phyloP scores from a whole-genome alignment of 2,329 filamentous ascomycete species.

The Apiospora saccharicola region DNA sequence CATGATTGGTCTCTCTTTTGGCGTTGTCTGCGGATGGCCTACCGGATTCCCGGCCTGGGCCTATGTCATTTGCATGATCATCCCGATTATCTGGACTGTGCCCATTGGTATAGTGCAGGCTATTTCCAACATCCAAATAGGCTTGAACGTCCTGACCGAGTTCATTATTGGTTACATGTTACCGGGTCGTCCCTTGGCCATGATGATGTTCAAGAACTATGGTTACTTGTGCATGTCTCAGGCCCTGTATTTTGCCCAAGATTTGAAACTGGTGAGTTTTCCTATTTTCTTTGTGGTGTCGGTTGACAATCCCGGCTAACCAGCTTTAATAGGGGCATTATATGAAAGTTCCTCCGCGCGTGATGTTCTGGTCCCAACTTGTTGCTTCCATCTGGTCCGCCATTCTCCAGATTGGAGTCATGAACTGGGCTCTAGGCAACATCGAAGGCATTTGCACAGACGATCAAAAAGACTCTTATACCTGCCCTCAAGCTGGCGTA shows the following conservation, averaged over 20 bases:
- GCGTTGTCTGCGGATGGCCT: constrained; percentile 59
- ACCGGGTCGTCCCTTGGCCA: constrained; percentile 42
- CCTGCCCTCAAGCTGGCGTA: constrained; percentile 41
- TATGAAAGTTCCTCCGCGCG: constrained; percentile 40
- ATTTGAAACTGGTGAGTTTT: constrained; percentile 36
- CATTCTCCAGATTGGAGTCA: constrained; percentile 52
- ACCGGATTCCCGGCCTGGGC: constrained; percentile 67
- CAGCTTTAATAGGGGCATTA: constrained; percentile 27
- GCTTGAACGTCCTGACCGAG: constrained; percentile 57
- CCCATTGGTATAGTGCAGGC: constrained; percentile 69
- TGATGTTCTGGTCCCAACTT: constrained; percentile 37
- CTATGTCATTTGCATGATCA: constrained; percentile 62
- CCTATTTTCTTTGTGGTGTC: background rate
- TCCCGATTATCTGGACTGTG: constrained; percentile 66
- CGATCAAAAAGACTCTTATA: constrained; percentile 42
- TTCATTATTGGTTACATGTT: constrained; percentile 44
- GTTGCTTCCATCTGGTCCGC: constrained; percentile 41
- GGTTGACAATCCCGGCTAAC: constrained; percentile 15
- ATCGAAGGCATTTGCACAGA: constrained; percentile 40
- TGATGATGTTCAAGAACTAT: constrained; percentile 45
- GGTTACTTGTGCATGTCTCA: constrained; percentile 46
- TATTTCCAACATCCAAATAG: constrained; percentile 68
- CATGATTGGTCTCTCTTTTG: constrained; percentile 53
- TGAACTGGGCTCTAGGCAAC: constrained; percentile 45
- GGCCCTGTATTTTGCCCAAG: constrained; percentile 42